These are phyloP conservation scores for Pichia rugopelliculosa DNA, from an alignment of 805 yeast species.

Conservation along the genomic window DNA sequence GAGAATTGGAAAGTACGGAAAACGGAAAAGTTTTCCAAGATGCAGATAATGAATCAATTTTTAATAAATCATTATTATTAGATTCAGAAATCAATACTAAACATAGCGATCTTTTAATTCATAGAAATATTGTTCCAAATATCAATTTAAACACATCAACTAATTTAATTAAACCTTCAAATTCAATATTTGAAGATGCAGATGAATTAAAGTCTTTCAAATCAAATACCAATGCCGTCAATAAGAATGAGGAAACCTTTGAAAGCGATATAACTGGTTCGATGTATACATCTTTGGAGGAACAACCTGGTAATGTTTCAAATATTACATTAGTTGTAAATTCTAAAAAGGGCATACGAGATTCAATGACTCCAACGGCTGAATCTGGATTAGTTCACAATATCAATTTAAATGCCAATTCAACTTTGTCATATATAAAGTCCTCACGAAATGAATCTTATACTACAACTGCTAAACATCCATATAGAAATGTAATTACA, in stretches of 20 bases:
- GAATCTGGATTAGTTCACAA: not conserved
- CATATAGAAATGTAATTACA: not conserved
- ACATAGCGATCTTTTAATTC: conserved; percentile 16
- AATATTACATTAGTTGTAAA: not conserved
- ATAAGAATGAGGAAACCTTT: conserved; percentile 7
- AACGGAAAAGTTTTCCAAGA: conserved; percentile 24
- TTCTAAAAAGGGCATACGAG: not conserved
- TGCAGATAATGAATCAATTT: conserved; percentile 17
- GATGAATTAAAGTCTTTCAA: conserved; percentile 13
- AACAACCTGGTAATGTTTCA: not conserved
- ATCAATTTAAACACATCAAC: conserved; percentile 4
- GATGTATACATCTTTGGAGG: conserved; percentile 4
- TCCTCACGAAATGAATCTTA: not conserved
- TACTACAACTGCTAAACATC: not conserved
- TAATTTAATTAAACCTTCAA: not conserved
- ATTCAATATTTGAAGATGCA: conserved; percentile 25
- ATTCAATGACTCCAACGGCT: not conserved
- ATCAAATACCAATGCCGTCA: not conserved
- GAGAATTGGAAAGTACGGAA: conserved; percentile 12
- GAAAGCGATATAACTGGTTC: conserved; percentile 8
- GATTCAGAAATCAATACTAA: not conserved
- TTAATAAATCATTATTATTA: not conserved
- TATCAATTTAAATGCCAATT: too few species aligned
- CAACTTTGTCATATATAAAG: not conserved
- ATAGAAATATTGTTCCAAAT: conserved; percentile 23